Evolutionary conservation across 2,329 filamentous ascomycete species (phyloP), one percentile per base, ranked within the genome.

Genomic region (Monosporascus sp.): DNA sequence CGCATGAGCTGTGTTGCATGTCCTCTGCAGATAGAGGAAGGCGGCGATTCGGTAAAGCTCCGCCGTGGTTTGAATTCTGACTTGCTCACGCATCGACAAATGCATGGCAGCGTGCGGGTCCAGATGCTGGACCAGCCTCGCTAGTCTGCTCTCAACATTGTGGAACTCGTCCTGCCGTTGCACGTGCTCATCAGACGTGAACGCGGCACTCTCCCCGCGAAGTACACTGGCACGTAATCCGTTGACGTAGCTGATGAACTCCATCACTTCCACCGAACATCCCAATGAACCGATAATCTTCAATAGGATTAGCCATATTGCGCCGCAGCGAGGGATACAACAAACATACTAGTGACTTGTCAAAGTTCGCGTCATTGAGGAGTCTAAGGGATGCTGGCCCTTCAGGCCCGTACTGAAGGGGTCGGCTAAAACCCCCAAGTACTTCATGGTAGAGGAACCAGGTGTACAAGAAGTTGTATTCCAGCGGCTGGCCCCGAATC

Each of bases 1-100:
- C 35, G 56, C 59, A 38, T 60, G 54, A 25, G 59, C 60, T 35
- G 56, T 56, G 48, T 63, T 64, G 49, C 59, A 61, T 18, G 65
- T 62, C 50, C 66, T 62, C 46, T 67, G 65, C 20, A 71, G 58
- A 51, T 78, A 79, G 1, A 79, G 67, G 36, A 74, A 67, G 1
- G 76, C 69, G 1, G 75, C 77, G 20, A 79, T 68, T 6, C 76
- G 73, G 55, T 79, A 80, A n/a, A 79, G 69, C 61, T 79, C 76
- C 9, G 77, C 76, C 3, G 77, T 79, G 39, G 70, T 67, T 47
- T 64, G 67, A 58, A 73, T 66, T 47, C 60, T 64, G 49, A 57
- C 53, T 22, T 60, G 63, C 43, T 68, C 62, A 15, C 60, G 49
- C 35, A 69, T 63, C 27, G 69, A 55, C 41, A 66, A 62, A 25